Conservation (phyloP, 2,329 filamentous ascomycete genomes). For the Waltergamsia citrina region DNA sequence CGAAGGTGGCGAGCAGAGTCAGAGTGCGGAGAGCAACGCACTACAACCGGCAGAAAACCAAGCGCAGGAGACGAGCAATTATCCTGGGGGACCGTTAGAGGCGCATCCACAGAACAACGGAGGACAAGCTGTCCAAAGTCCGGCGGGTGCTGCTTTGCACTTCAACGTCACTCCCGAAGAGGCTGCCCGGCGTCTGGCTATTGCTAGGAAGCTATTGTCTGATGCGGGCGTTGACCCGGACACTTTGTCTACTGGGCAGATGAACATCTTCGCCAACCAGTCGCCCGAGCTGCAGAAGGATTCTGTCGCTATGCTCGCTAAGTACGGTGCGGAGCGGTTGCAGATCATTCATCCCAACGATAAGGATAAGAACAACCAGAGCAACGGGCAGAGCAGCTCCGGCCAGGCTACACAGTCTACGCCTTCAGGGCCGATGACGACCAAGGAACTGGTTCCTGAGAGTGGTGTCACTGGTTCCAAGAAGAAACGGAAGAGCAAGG, state of each 20-base stretch:
- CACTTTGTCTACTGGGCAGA: slow-evolving; percentile 44
- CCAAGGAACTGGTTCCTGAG: slow-evolving; percentile 17
- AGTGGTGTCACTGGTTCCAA: slow-evolving; percentile 5
- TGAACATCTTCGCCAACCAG: slow-evolving; percentile 51
- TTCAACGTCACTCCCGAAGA: slow-evolving; percentile 33
- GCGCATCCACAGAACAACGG: too few species aligned
- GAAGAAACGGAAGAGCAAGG: slow-evolving; percentile 3
- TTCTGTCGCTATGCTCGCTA: slow-evolving; percentile 45
- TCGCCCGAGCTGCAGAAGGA: slow-evolving; percentile 43
- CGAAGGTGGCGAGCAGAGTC: too few species aligned
- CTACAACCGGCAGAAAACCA: slow-evolving; percentile 5
- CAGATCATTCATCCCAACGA: slow-evolving; percentile 45
- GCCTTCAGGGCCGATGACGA: slow-evolving; percentile 17
- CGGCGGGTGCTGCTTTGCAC: too few species aligned
- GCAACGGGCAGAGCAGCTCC: slow-evolving; percentile 15
- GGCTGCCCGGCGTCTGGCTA: slow-evolving; percentile 36
- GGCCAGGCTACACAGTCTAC: slow-evolving; percentile 11
- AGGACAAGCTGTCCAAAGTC: too few species aligned
- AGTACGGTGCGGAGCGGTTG: slow-evolving; percentile 47
- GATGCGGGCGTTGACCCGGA: slow-evolving; percentile 39
- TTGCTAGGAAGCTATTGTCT: slow-evolving; percentile 35
- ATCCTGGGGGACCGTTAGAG: too few species aligned
- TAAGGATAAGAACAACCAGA: slow-evolving; percentile 16
- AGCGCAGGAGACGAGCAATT: too few species aligned
- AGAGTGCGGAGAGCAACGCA: too few species aligned